Conservation (phyloP, 129 eudicot species). For the Solidago caesia region DNA sequence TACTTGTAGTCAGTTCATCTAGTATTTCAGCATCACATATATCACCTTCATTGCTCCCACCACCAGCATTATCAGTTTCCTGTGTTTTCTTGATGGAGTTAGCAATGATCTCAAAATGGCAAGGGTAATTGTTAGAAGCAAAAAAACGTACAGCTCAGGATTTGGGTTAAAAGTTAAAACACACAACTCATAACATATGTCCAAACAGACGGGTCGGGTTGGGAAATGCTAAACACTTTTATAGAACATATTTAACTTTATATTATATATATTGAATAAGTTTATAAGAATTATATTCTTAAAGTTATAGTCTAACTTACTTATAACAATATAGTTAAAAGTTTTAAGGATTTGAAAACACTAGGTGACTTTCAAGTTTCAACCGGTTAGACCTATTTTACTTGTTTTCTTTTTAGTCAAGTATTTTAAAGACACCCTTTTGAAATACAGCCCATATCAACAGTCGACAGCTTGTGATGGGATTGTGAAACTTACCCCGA, state of each 20-base stretch:
- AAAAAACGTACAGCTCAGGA: neutral
- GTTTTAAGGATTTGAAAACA: neutral
- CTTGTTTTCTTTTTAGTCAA: neutral
- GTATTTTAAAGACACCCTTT: neutral
- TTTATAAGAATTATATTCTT: too few relatives aligned
- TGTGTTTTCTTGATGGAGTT: conserved; percentile 11
- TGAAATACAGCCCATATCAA: neutral
- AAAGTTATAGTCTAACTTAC: too few relatives aligned
- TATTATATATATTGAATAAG: neutral
- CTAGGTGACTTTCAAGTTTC: too few relatives aligned
- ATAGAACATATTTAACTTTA: too few relatives aligned
- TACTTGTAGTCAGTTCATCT: conserved; percentile 55
- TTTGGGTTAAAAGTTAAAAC: neutral
- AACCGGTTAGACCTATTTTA: neutral
- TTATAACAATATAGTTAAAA: too few relatives aligned
- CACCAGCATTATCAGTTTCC: conserved; percentile 34
- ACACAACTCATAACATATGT: neutral
- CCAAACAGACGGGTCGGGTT: neutral
- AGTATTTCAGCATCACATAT: conserved; percentile 56
- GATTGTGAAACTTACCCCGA: conserved; percentile 14
- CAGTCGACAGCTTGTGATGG: neutral
- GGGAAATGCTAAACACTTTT: too few relatives aligned
- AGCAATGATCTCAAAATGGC: neutral
- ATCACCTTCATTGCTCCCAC: conserved; percentile 31
- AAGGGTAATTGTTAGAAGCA: neutral